Evolutionary conservation across 2,329 filamentous ascomycete genomes (phyloP), one percentile per base, ranked within the genome.

Genomic region (Botrytis galanthina): DNA sequence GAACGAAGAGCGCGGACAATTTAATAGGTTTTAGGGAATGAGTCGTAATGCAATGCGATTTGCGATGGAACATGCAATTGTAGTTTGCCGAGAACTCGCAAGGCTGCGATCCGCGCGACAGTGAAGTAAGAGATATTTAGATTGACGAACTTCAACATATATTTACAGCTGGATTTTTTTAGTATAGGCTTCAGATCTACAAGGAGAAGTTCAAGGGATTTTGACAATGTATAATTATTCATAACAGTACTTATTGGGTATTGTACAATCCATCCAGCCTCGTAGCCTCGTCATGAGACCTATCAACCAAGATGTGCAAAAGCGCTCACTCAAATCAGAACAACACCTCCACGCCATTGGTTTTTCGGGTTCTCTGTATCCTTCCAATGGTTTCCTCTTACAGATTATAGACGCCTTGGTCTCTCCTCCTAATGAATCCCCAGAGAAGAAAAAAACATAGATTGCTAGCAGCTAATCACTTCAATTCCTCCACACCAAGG

Each of bases 401-500:
- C 18, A 69, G 12, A n/a, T 37, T 51, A 16, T 14, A 37, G 10
- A 12, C 44, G 9, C 2, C 14, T 26, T 42, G 7, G 10, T 20
- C 16, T 18, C 16, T 18, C 3, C 32, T n/a, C 48, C 42, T 20
- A 37, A 10, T 57, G 35, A 7, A 22, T 68, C 48, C 9, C 48
- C 10, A 5, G 20, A 57, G 35, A 67, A 39, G 29, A 32, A 39
- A 32, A 26, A 18, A 57, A 20, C n/a, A 42, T 2, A 16, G 12
- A 57, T 6, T 48, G 59, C n/a, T 8, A 61, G 22, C 39, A 42
- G n/a, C 37, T n/a, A 26, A 69, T 51, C 16, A 69, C 35, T 22
- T 44, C 77, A 73, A 80, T 60, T 78, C 78, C 39, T 80, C 78
- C 26, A 78, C 78, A 75, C 76, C 78, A 14, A 77, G 77, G 7